These are phyloP conservation scores for Pythium oligandrum DNA, from an alignment of 352 stramenopile genomes.

Conservation along the genomic window DNA sequence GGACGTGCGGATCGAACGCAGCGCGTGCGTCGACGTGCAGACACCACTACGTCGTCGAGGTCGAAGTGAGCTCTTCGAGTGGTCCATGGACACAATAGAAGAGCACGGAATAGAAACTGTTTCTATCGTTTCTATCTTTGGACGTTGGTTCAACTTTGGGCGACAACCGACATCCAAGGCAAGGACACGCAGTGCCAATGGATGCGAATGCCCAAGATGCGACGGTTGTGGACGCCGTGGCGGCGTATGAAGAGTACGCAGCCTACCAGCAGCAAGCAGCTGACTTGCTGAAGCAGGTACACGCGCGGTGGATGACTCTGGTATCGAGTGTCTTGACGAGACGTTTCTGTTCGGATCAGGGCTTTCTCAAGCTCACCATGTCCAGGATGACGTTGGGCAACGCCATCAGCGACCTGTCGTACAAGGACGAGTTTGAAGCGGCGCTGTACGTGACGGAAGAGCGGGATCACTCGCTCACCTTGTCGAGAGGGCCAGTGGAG, in stretches of 20 bases:
- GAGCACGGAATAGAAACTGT: not conserved
- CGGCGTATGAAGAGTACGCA: constrained; percentile 48
- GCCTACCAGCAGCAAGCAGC: constrained; percentile 38
- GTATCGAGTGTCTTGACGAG: not conserved
- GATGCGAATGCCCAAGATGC: constrained; percentile 21
- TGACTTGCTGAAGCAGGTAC: constrained; percentile 54
- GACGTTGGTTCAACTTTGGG: constrained; percentile 2
- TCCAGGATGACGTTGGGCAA: constrained; percentile 45
- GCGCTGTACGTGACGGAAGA: constrained; percentile 17
- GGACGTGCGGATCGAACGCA: too few relatives aligned
- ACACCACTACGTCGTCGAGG: constrained; percentile 5
- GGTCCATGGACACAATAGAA: too few relatives aligned
- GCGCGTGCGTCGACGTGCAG: too few relatives aligned
- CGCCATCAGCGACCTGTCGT: constrained; percentile 54
- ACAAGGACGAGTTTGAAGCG: constrained; percentile 50
- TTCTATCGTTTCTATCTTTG: constrained; percentile 13
- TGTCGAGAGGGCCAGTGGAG: not conserved
- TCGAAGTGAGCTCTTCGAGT: constrained; percentile 14
- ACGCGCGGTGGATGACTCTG: not conserved
- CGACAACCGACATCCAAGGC: not conserved
- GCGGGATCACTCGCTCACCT: constrained; percentile 11
- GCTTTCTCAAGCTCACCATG: constrained; percentile 69
- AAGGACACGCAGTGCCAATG: not conserved
- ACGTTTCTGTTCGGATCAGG: constrained; percentile 19
- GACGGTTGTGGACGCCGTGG: constrained; percentile 32